Evolutionary conservation across 202 grass and related monocot species (phyloP).

Genomic region (Brachypodium distachyon): DNA sequence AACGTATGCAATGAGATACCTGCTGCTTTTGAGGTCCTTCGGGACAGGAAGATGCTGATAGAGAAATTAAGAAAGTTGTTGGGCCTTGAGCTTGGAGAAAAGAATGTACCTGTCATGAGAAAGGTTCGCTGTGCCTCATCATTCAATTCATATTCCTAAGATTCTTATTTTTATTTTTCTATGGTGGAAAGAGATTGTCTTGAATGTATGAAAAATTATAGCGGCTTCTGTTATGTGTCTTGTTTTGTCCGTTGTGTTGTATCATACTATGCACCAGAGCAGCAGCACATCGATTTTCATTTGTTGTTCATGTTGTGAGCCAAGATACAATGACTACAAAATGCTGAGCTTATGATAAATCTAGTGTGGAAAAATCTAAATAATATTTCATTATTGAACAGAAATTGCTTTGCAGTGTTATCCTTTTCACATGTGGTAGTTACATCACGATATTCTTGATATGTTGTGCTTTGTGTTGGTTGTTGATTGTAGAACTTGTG

Average conservation of each 20-base stretch:
- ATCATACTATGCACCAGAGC: not conserved
- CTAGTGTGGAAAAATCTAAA: constrained; percentile 8
- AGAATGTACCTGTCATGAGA: not conserved
- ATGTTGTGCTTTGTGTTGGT: not conserved
- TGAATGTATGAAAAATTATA: constrained; percentile 19
- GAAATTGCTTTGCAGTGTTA: constrained; percentile 2
- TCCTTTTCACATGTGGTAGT: not conserved
- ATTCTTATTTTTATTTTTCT: not conserved
- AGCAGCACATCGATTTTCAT: not conserved
- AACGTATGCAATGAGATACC: constrained; percentile 32
- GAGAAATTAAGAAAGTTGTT: constrained; percentile 15
- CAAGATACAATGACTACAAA: constrained; percentile 7
- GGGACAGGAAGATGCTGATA: not conserved
- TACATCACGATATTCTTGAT: constrained; percentile 5
- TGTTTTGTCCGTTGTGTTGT: constrained; percentile 14
- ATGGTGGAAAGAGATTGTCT: not conserved
- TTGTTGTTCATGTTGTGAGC: not conserved
- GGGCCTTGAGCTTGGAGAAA: constrained; percentile 22
- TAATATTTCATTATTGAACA: not conserved
- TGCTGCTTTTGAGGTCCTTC: not conserved
- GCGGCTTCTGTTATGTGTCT: constrained; percentile 1
- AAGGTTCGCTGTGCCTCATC: constrained; percentile 19
- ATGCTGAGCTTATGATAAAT: constrained; percentile 20
- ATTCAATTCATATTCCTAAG: constrained; percentile 6
- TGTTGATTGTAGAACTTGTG: not conserved